A percentile compares a stretch with the other conserved stretches of the same genome.
Evolutionary conservation across 345 rosid species (phyloP).

Genomic region (Salix purpurea): DNA sequence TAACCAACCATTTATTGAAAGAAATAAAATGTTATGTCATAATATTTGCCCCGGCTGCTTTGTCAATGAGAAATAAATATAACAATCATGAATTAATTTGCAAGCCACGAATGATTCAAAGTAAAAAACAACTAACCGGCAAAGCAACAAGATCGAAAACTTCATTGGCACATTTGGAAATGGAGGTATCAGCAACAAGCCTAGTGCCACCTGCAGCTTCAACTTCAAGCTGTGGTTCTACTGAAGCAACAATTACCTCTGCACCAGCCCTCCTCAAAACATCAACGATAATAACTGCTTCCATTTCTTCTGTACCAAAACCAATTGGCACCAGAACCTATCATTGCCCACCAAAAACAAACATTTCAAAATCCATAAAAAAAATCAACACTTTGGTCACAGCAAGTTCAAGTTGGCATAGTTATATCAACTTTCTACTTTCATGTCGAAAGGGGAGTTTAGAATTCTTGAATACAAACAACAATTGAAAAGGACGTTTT

Average conservation of each 20-base stretch:
- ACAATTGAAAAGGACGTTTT: background rate
- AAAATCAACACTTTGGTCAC: background rate
- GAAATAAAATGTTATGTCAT: too few relatives aligned
- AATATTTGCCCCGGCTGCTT: too few relatives aligned
- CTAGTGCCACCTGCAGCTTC: constrained; percentile 69
- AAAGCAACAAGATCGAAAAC: constrained; percentile 80
- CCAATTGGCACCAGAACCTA: constrained; percentile 89
- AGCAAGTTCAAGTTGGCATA: too few relatives aligned
- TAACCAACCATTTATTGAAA: too few relatives aligned
- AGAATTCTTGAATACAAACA: background rate
- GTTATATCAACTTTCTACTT: too few relatives aligned
- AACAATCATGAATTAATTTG: background rate
- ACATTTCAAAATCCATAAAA: background rate
- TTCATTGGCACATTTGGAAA: constrained; percentile 55
- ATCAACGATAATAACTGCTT: constrained; percentile 71
- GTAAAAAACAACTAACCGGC: constrained; percentile 58
- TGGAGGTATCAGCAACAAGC: constrained; percentile 70
- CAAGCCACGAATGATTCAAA: background rate
- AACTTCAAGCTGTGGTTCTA: constrained; percentile 76
- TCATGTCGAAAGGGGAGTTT: background rate
- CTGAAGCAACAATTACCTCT: constrained; percentile 76
- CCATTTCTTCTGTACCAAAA: constrained; percentile 89
- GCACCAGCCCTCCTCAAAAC: constrained; percentile 93
- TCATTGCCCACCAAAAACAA: constrained; percentile 12
- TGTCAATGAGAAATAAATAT: background rate